A percentile compares a stretch with the other conserved stretches of the same genome.
Evolutionary conservation across 352 stramenopile species (phyloP).

Genomic region (Pythium aristosporum): DNA sequence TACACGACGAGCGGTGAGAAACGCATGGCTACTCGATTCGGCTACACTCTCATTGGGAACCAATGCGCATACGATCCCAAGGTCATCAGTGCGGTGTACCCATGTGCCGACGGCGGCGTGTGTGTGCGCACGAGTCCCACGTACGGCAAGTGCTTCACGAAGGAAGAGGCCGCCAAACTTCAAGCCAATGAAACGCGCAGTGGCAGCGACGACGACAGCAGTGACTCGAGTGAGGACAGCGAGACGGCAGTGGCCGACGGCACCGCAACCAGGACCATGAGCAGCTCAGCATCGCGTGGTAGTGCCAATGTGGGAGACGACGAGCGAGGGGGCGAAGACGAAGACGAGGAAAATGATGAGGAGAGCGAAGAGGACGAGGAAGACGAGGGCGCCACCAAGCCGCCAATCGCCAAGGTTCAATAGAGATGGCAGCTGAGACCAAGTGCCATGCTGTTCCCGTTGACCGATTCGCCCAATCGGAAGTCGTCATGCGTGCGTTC

Average conservation of each 20-base stretch:
- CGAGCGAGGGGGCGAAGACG: not conserved
- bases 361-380: conserved; percentile 2
- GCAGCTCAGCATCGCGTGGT: not conserved
- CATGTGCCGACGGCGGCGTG: conserved; percentile 39
- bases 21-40: not conserved
- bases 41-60: conserved; percentile 25
- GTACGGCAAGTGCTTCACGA: conserved; percentile 46
- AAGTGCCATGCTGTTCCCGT: too few relatives aligned
- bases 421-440: too few relatives aligned
- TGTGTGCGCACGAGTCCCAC: conserved; percentile 59
- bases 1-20: too few relatives aligned
- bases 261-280: not conserved
- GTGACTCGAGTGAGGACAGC: not conserved
- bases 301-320: not conserved
- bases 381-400: not conserved
- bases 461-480: too few relatives aligned
- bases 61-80: conserved; percentile 62
- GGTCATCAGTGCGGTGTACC: conserved; percentile 52
- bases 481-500: too few relatives aligned
- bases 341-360: not conserved
- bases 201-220: not conserved
- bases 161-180: conserved; percentile 15
- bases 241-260: not conserved
- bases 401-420: not conserved
- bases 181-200: not conserved